A percentile compares a stretch with the other conserved stretches of the same genome.
phyloP scores from a whole-genome alignment of 768 basidiomycete species.

The Lactarius quietus region DNA sequence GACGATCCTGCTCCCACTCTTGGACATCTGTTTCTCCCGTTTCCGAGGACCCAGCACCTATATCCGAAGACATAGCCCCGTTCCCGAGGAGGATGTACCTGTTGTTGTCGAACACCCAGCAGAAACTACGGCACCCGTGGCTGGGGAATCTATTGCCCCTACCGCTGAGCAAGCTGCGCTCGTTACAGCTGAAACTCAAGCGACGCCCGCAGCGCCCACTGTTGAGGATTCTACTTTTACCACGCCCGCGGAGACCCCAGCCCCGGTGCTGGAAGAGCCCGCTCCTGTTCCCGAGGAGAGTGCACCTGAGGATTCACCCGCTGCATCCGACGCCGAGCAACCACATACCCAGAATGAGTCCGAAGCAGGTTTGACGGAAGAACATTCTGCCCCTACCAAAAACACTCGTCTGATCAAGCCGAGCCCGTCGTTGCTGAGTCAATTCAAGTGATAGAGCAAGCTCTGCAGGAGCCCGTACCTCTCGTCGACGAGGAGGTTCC shows the following conservation, averaged over 20 bases:
- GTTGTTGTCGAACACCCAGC: not conserved
- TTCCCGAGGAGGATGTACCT: not conserved
- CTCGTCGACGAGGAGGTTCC: not conserved
- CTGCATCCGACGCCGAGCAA: not conserved
- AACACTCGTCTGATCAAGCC: not conserved
- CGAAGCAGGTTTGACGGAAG: not conserved
- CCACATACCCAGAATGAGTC: not conserved
- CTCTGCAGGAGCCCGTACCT: not conserved
- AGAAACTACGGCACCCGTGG: not conserved
- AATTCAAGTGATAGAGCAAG: not conserved
- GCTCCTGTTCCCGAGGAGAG: not conserved
- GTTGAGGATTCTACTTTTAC: not conserved
- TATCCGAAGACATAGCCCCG: not conserved
- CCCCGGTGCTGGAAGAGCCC: not conserved
- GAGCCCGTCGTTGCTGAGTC: not conserved
- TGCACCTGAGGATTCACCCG: not conserved
- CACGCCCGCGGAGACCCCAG: not conserved
- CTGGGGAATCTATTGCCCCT: not conserved
- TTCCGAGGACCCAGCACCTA: not conserved
- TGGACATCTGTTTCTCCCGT: not conserved
- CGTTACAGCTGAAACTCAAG: not conserved
- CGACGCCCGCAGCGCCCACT: not conserved
- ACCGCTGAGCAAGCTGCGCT: not conserved
- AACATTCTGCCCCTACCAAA: not conserved
- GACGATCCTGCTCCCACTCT: not conserved